Evolutionary conservation across 805 yeast genomes (phyloP), one percentile per base, ranked within the genome.

Genomic region (Schizosaccharomyces cryophilus): DNA sequence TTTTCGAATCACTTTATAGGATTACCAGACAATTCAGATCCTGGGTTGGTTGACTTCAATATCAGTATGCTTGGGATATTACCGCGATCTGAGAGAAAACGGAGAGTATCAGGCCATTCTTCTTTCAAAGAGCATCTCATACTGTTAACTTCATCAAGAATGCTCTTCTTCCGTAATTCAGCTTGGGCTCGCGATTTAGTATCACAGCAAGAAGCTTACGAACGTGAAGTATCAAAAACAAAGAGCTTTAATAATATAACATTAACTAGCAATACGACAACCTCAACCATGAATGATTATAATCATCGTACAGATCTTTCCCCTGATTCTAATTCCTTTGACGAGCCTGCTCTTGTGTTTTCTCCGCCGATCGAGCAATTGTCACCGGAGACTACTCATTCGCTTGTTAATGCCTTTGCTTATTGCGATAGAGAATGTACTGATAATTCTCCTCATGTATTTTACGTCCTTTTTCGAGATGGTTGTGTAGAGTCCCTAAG

Each of bases 381-480:
- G 62, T 71, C 67, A 35, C 72, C 69, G 30, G 76, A 71, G 61
- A 66, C 64, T 61, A 72, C 68, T 5, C 64, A 66, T 24, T 65
- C 75, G 0, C 71, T 76, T 5, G 69, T 70, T 51, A 77, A 75
- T 1, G 66, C 76, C 65, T 74, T 74, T 61, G 79, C 80, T 4
- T 64, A 73, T 35, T 62, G 66, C 11, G 64, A 66, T 17, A 61
- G 61, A 2, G 62, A 51, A 30, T 61, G 65, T 45, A 66, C 30
- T 60, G 54, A 61, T 58, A 62, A 62, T 35, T 61, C 61, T 60
- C 60, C 62, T 65, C 61, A 68, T 29, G 7, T 29, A 38, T 70
- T 74, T 62, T 63, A 69, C 17, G 64, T 72, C 5, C 68, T 69
- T 3, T 66, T 68, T 19, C 63, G 70, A 15, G 71, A 68, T 17